Base-by-base conservation (phyloP, 176 grass and related monocot species). In the Musa beccarii region DNA sequence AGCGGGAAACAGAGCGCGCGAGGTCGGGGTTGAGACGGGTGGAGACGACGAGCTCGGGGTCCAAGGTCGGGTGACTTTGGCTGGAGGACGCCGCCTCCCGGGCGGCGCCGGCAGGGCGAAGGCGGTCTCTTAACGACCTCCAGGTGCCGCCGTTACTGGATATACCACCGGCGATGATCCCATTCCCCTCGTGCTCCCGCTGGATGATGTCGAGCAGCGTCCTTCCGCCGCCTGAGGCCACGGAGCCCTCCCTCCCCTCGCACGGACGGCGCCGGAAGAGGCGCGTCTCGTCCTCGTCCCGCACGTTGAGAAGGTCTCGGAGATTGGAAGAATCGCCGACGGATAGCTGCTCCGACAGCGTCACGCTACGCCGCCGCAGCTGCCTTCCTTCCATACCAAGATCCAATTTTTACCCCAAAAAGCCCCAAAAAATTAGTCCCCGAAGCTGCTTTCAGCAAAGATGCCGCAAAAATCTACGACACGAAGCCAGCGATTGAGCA, bases 321-420 rank as follows among this genome's bases (percentile, higher is more conserved):
- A 92, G 66, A 76, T 81, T n/a, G 63, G 72, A 54, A 80, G 82
- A 0, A 84, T 65, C 52, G 52, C 83, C 85, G 9, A 54, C 68
- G 73, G 85, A 80, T 51, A 92, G 79, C 83, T 88, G 87, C 21
- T 96, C 85, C 19, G 87, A 89, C n/a, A 96, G 85, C 70, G 89
- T 92, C 80, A 92, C 78, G 29, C 80, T 73, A 43, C 83, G 84
- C 68, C 68, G 86, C 71, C 81, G 26, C 69, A 85, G 86, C 78
- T 69, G 77, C 26, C 74, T 16, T 25, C 77, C 72, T 67, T 92
- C 81, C 84, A 92, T 89, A 14, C 54, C 80, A 69, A 69, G 15
- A n/a, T 69, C 28, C 14, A 28, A 14, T 8, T 13, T 9, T 69
- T 69, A 69, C 15, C 25, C 9, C 28, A 16, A 49, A 17, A 69